phyloP scores from a whole-genome alignment of 495 filamentous ascomycete species.

The Tirmania nivea region DNA sequence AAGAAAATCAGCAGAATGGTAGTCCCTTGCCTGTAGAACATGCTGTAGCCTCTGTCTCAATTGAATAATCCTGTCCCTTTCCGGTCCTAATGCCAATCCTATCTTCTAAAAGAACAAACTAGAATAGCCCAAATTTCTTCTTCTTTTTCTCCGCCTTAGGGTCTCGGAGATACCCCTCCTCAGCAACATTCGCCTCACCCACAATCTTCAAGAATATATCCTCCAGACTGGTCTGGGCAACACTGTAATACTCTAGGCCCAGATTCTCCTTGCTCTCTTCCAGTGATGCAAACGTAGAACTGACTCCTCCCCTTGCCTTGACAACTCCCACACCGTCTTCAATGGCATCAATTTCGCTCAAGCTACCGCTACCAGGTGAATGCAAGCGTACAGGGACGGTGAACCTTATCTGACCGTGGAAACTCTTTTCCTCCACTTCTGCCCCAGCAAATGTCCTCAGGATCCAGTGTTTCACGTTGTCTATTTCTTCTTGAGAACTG shows the following conservation, averaged over 20 bases:
- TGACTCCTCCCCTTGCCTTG: conserved; percentile 25
- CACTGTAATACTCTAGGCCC: conserved; percentile 58
- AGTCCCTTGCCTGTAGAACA: no score
- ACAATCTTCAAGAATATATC: conserved; percentile 75
- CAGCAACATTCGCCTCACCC: conserved; percentile 47
- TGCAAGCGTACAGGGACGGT: conserved; percentile 32
- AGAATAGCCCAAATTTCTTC: not conserved
- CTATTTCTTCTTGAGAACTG: conserved; percentile 43
- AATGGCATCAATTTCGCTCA: not conserved
- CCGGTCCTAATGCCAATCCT: no score
- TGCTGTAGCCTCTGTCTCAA: no score
- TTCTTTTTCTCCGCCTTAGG: conserved; percentile 9
- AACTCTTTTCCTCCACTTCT: conserved; percentile 45
- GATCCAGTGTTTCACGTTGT: conserved; percentile 40
- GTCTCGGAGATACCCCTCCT: conserved; percentile 42
- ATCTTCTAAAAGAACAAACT: no score
- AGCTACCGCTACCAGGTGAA: not conserved
- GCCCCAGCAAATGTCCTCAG: conserved; percentile 32
- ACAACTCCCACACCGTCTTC: not conserved
- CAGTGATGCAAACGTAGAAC: conserved; percentile 38
- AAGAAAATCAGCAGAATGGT: no score
- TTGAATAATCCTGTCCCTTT: no score
- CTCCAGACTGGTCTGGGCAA: conserved; percentile 59
- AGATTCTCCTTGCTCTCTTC: conserved; percentile 43
- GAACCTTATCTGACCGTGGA: conserved; percentile 66